phyloP scores from a whole-genome alignment of 805 yeast genomes.

The Nakazawaea ishiwadae region DNA sequence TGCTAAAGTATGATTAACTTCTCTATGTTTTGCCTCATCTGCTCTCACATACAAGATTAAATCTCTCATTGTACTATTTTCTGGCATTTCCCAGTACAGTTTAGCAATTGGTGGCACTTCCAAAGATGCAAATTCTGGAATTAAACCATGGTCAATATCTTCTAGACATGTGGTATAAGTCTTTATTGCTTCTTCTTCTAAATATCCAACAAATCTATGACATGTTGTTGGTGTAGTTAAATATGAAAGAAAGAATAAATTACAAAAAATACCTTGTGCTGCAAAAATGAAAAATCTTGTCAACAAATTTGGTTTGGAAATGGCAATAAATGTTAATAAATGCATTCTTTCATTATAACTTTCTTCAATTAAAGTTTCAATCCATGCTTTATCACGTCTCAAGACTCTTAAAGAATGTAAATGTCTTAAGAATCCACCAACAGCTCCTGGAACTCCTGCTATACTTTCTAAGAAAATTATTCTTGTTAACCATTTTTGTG shows the following conservation, averaged over 20 bases:
- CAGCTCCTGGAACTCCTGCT: conserved; percentile 81
- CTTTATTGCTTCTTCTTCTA: conserved; percentile 72
- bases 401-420: conserved; percentile 58
- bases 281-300: conserved; percentile 48
- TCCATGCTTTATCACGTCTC: conserved; percentile 68
- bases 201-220: conserved; percentile 72
- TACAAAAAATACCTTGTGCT: conserved; percentile 71
- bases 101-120: conserved; percentile 56
- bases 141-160: conserved; percentile 44
- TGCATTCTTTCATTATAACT: conserved; percentile 81
- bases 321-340: conserved; percentile 58
- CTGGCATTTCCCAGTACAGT: conserved; percentile 57
- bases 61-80: conserved; percentile 51
- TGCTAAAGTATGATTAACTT: conserved; percentile 74
- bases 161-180: conserved; percentile 61
- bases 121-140: conserved; percentile 41
- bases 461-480: conserved; percentile 62
- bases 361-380: conserved; percentile 68
- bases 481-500: conserved; percentile 58
- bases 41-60: conserved; percentile 61
- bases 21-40: conserved; percentile 76
- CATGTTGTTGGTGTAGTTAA: conserved; percentile 57
- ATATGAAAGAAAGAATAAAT: conserved; percentile 57
- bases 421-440: conserved; percentile 69
- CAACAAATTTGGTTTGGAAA: conserved; percentile 58